Conservation (phyloP, 352 stramenopile species). For the Hyaloperonospora brassicae region DNA sequence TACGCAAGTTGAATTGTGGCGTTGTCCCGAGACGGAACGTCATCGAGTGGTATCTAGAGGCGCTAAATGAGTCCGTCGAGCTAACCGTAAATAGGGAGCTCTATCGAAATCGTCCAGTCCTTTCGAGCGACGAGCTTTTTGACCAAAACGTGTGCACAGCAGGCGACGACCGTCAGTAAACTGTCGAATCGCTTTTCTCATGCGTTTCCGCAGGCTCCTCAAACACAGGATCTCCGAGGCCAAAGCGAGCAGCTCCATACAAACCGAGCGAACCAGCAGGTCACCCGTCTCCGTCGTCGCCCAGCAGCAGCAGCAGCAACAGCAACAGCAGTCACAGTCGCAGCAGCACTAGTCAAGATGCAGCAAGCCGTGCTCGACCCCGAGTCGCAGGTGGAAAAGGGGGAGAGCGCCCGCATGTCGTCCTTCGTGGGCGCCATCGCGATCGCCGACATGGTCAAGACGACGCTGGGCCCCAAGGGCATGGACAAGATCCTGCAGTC, state of each 20-base stretch:
- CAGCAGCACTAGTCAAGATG: slow-evolving; percentile 9
- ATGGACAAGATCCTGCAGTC: slow-evolving; percentile 99
- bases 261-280: not conserved
- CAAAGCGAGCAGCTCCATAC: slow-evolving; percentile 20
- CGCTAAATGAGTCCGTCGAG: no score
- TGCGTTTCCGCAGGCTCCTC: slow-evolving; percentile 2
- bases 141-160: no score
- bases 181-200: not conserved
- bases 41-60: no score
- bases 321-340: not conserved
- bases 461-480: slow-evolving; percentile 98
- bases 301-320: no score
- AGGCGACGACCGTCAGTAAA: no score
- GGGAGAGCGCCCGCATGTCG: slow-evolving; percentile 97
- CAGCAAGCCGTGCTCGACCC: slow-evolving; percentile 63
- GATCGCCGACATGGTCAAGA: slow-evolving; percentile 99
- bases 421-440: slow-evolving; percentile 99
- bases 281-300: no score
- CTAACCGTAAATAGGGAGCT: no score
- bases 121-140: no score
- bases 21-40: no score
- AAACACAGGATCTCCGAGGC: slow-evolving; percentile 14
- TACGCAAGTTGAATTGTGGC: no score
- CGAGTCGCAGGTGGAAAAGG: slow-evolving; percentile 84
- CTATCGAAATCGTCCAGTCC: no score